Base-by-base conservation (phyloP, 1,284 basidiomycete genomes). In the Wolfiporia cocos region DNA sequence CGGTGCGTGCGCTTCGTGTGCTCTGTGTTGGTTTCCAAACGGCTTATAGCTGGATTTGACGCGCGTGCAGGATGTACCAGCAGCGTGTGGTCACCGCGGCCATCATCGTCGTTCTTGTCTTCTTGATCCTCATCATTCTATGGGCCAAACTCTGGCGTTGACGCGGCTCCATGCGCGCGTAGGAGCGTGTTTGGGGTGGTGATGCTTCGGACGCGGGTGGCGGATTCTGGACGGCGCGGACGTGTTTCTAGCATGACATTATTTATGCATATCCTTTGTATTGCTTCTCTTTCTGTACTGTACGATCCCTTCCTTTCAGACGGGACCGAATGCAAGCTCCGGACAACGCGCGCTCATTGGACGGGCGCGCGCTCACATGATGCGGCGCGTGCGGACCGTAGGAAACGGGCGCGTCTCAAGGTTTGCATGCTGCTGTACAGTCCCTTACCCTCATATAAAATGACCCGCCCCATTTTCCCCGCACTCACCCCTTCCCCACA, bases 11-110 rank as follows among this genome's bases (percentile, higher is more conserved):
- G 9, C 17, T 34, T 28, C 9, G 23, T 19, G 30, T 4, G 17
- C n/a, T 51, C 12, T 41, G 10, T 28, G 34, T 31, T 34, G 46
- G 35, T 40, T 31, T 29, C 34, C 24, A 31, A 21, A 20, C 11
- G 34, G 44, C 49, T 51, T 20, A 46, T 43, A 66, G 69, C 54
- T 68, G 67, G 57, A 57, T 66, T 51, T 71, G 51, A 65, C n/a
- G n/a, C n/a, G n/a, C n/a, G 14, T 42, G 45, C 56, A 89, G 86
- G 64, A 87, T 88, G 86, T 86, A 87, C 59, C 81, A 87, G 58
- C 86, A 89, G 52, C 81, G 84, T 35, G 68, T 81, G 28, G 72
- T 87, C 31, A 87, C 83, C 7, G 76, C 14, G 26, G 9, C 14
- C 26, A 14, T 28, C 26, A 76, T 89, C 40, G 56, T 68, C 47